Base-by-base conservation (phyloP, 345 rosid species). In the Salix udensis region DNA sequence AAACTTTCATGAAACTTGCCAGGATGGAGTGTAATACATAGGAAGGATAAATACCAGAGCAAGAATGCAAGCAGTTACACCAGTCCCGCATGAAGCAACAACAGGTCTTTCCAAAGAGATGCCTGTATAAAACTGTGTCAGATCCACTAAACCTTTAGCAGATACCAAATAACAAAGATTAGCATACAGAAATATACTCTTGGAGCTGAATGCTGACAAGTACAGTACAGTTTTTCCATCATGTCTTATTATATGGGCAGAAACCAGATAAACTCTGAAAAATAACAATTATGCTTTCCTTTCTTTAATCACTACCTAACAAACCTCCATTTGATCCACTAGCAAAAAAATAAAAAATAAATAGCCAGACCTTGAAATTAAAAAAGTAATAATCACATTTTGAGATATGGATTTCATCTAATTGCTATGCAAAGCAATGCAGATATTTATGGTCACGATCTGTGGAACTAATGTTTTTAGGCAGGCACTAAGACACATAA, bases 1-100 rank as follows among this genome's bases (percentile, higher is more conserved):
- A 58, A 58, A n/a, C 0, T 6, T 13, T 55, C 31, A 7, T 3
- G 1, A 6, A 36, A 48, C 23, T 58, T 58, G 23, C 34, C 61
- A 23, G 23, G 64, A 58, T 23, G 64, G 12, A 58, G 23, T 11
- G 16, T 11, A 44, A 55, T 26, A 66, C 12, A 34, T 34, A 36
- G 76, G 5, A 65, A 39, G 23, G 37, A 64, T 68, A 83, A 37
- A 40, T 92, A 96, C 99, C 99, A 96, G 75, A 70, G 97, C 97
- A 71, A 94, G 85, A 65, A 94, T 72, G 77, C 97, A 94, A 60
- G 99, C 97, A 34, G 97, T 92, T 74, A 96, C 91, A 0, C 98
- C 99, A 31, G 97, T 96, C 42, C 99, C 99, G 18, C 97, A 96
- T 26, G 98, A 91, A 39, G 97, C 77, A 34, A 90, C 85, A 19